phyloP scores from a whole-genome alignment of 208 protist genomes.

The Zelonia costaricensis region DNA sequence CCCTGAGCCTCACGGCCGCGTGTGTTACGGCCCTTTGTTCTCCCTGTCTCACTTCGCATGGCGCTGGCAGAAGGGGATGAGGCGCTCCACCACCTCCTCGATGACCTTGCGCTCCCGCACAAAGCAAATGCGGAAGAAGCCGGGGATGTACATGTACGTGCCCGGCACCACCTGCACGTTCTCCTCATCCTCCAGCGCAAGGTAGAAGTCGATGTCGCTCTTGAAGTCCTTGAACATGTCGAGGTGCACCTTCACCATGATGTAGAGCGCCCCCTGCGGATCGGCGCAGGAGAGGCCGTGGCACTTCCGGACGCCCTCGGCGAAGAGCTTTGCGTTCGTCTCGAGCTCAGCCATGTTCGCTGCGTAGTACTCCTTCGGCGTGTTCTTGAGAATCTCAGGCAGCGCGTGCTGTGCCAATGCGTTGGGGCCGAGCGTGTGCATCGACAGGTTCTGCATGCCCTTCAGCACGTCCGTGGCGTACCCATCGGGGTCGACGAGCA shows the following conservation, averaged over 20 bases:
- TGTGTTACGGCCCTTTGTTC: no score
- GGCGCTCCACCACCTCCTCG: constrained; percentile 73
- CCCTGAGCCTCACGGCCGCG: no score
- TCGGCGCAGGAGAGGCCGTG: constrained; percentile 48
- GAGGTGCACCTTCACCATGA: constrained; percentile 84
- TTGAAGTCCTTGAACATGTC: constrained; percentile 64
- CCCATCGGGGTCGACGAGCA: constrained; percentile 68
- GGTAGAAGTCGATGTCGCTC: constrained; percentile 82
- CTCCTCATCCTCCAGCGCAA: constrained; percentile 81
- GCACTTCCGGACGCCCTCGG: constrained; percentile 33
- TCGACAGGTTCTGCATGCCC: constrained; percentile 53
- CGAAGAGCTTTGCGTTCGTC: constrained; percentile 35
- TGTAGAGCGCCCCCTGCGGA: constrained; percentile 91
- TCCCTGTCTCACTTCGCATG: constrained; percentile 59
- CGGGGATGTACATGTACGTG: constrained; percentile 68
- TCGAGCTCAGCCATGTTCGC: constrained; percentile 54
- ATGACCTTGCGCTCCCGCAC: constrained; percentile 67
- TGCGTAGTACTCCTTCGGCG: constrained; percentile 43
- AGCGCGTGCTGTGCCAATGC: constrained; percentile 86
- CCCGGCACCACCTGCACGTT: constrained; percentile 91
- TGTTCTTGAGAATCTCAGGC: constrained; percentile 71
- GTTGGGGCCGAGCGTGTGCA: constrained; percentile 89
- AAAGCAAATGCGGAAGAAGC: constrained; percentile 80
- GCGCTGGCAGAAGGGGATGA: constrained; percentile 73
- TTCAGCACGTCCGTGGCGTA: constrained; percentile 28